Evolutionary conservation across 164 flowering plant genomes (phyloP), one percentile per base, ranked within the genome.

Genomic region (Liriodendron chinense): DNA sequence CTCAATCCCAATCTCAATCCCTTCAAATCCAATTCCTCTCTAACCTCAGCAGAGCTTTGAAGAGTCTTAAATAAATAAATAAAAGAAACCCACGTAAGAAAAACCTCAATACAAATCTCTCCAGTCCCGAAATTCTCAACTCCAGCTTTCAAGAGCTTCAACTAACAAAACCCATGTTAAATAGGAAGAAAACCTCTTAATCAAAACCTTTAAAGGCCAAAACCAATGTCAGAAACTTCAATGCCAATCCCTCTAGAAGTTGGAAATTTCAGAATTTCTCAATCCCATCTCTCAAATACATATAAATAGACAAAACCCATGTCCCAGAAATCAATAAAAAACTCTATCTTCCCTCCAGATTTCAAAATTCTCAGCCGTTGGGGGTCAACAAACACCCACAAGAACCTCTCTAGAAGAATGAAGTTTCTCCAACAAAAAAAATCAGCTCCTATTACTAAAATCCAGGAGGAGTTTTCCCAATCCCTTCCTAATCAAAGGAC

Each of bases 291-390:
- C 72, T 69, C 57, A 47, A 7, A 53, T 24, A 16, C 18, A 25
- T 61, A 48, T 26, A 75, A 68, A 75, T 12, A 61, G 22, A 9
- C 57, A 59, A 59, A 75, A 59, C 72, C 61, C 77, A 69, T 61
- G 49, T 65, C 49, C 22, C 22, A 9, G 59, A 75, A n/a, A 22
- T 61, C 68, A 50, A 28, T 22, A 50, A 3, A 68, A 74, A 66
- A 0, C 22, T 22, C 22, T 63, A n/a, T n/a, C n/a, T 57, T 20
- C 16, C n/a, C 62, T 57, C 69, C 25, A 26, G 26, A 16, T 67
- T 67, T 43, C 7, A 16, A 18, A 18, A 67, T 10, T 14, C 1
- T 13, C 22, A 67, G 69, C 69, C 26, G n/a, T 14, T 13, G 49
- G 28, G 43, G 49, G 24, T 61, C 20, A 64, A 64, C 16, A 64